Conservation (phyloP, 2,329 filamentous ascomycete genomes). For the Stemphylium lycopersici region DNA sequence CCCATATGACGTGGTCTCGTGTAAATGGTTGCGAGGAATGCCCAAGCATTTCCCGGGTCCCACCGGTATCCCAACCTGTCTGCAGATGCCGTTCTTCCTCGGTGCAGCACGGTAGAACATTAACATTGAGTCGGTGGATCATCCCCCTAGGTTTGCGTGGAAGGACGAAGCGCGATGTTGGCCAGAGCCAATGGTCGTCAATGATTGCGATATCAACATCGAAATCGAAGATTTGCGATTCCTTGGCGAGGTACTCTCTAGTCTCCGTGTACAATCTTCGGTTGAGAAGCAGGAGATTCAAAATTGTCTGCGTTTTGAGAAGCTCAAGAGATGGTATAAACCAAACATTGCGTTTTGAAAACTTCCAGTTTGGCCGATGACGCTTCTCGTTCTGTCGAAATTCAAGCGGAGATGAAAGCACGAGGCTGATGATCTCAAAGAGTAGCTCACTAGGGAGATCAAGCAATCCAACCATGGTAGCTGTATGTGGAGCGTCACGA, state of each 20-base stretch:
- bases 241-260: constrained; percentile 4
- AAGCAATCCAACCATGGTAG: constrained; percentile 11
- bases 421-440: constrained; percentile 13
- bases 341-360: not conserved
- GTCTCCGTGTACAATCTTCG: constrained; percentile 12
- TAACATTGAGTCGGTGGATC: constrained; percentile 13
- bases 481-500: not conserved
- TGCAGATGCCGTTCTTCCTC: constrained; percentile 4
- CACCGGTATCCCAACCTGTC: not conserved
- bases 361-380: not conserved
- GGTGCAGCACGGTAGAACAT: constrained; percentile 17
- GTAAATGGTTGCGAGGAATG: too few species aligned
- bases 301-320: not conserved
- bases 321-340: not conserved
- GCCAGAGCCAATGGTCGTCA: constrained; percentile 24
- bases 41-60: not conserved
- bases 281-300: constrained; percentile 9
- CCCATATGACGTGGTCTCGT: too few species aligned
- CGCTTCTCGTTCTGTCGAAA: not conserved
- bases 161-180: constrained; percentile 17
- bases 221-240: constrained; percentile 6
- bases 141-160: not conserved
- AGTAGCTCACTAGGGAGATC: constrained; percentile 21
- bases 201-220: constrained; percentile 17
- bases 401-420: not conserved